A percentile compares a stretch with the other conserved stretches of the same genome.
These are phyloP conservation scores for Brachypodium distachyon DNA, from an alignment of 202 grass and related monocot species.

Conservation along the genomic window DNA sequence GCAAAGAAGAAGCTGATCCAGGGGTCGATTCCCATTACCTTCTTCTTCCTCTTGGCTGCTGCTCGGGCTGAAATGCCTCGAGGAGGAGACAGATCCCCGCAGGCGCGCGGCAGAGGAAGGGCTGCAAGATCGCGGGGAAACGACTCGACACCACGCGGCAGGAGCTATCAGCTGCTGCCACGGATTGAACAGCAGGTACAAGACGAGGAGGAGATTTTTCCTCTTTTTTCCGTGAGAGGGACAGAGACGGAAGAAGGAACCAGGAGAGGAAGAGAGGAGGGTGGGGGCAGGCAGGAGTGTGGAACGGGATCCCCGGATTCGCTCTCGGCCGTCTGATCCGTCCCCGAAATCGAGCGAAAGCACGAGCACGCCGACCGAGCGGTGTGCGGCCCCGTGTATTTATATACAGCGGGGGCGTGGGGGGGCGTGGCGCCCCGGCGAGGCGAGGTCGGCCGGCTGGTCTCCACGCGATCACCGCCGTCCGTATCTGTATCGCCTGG, in stretches of 20 bases:
- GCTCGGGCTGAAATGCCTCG: not conserved
- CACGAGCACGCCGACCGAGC: constrained; percentile 6
- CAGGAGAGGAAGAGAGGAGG: too few relatives aligned
- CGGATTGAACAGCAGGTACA: constrained; percentile 24
- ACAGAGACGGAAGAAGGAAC: rapidly evolving
- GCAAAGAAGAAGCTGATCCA: not conserved
- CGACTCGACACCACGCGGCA: constrained; percentile 5
- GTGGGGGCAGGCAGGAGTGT: not conserved
- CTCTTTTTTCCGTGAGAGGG: not conserved
- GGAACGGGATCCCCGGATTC: constrained; percentile 30
- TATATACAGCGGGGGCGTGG: too few relatives aligned
- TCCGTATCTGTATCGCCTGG: constrained; percentile 8
- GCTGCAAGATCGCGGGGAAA: constrained; percentile 7
- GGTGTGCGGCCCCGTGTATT: not conserved
- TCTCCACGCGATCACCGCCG: constrained; percentile 11
- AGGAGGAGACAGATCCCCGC: not conserved
- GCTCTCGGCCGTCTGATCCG: constrained; percentile 40
- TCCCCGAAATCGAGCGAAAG: constrained; percentile 28
- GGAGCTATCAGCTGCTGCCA: constrained; percentile 8
- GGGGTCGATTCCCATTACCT: constrained; percentile 18
- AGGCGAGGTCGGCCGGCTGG: not conserved
- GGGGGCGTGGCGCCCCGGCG: not conserved
- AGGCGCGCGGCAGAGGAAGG: not conserved
- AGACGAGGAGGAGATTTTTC: constrained; percentile 19
- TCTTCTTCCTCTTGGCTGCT: not conserved